Evolutionary conservation across 352 stramenopile genomes (phyloP).

Genomic region (Globisporangium viniferum): DNA sequence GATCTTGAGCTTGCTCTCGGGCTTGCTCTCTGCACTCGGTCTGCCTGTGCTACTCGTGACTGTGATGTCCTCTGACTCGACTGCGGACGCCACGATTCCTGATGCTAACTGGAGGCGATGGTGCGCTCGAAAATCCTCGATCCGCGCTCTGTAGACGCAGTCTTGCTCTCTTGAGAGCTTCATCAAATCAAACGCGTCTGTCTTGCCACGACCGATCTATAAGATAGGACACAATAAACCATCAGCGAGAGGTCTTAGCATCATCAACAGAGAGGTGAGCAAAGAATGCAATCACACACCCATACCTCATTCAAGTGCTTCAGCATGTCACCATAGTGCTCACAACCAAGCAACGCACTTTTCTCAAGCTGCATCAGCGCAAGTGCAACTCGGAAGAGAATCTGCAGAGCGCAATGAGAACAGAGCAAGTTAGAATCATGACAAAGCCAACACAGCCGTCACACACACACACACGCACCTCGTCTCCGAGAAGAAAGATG

Average conservation of each 20-base stretch:
- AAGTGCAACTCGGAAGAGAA: conserved; percentile 76
- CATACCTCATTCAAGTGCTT: conserved; percentile 77
- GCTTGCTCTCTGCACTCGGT: conserved; percentile 36
- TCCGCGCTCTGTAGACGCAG: conserved; percentile 55
- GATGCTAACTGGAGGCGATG: conserved; percentile 79
- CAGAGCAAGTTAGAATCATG: background rate
- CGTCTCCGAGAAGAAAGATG: conserved; percentile 80
- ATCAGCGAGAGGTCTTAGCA: background rate
- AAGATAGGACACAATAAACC: background rate
- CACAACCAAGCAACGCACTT: conserved; percentile 46
- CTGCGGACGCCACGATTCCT: conserved; percentile 68
- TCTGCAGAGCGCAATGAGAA: conserved; percentile 20
- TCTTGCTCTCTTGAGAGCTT: conserved; percentile 59
- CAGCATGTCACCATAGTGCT: conserved; percentile 76
- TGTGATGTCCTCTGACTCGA: conserved; percentile 34
- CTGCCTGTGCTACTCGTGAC: conserved; percentile 30
- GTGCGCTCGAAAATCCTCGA: conserved; percentile 84
- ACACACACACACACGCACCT: conserved; percentile 31
- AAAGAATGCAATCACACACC: background rate
- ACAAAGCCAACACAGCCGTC: background rate
- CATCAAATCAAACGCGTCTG: conserved; percentile 48
- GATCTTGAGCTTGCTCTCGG: conserved; percentile 50
- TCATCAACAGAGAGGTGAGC: background rate
- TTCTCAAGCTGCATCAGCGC: conserved; percentile 73
- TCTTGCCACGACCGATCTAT: conserved; percentile 55